Base-by-base conservation (phyloP, 768 basidiomycete species). In the Sarcomyxa edulis region DNA sequence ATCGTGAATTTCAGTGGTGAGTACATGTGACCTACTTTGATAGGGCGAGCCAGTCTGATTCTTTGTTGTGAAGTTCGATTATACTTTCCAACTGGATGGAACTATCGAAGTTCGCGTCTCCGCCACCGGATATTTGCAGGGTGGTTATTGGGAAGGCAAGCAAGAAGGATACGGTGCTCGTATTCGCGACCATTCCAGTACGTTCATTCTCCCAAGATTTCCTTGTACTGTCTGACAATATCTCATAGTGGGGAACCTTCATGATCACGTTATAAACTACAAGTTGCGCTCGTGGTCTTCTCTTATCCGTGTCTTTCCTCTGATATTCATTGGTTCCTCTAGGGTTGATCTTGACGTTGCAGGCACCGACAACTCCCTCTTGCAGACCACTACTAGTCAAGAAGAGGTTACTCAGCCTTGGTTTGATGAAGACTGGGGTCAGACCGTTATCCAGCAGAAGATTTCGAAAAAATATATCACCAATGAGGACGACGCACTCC, bases 81-180 rank as follows among this genome's bases (percentile, higher is more conserved):
- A 81, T 51, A 72, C 71, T 2, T 81, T 82, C 64, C 70, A 74
- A 41, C 52, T 80, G 12, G 81, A 83, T 45, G 80, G 81, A 3
- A 79, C 78, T 3, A 69, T 84, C 16, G 81, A 84, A 59, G 76
- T 81, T n/a, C 66, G 76, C 2, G 22, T 81, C 12, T 81, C 79
- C 6, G 81, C 81, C 0, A 81, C 78, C 3, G 81, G 81, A 2
- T 84, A 84, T 50, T 61, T 83, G 37, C 81, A 82, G 58, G 78
- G 74, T 30, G 78, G 73, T 9, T 77, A 66, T 51, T 81, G 76
- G 71, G 69, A 73, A 23, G 43, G 61, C 1, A 51, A 63, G 12
- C 71, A 78, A 54, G 60, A 59, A 3, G 48, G 58, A 0, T 81
- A 81, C 48, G 81, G 81, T 1, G 62, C 68, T 18, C 67, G 64